Evolutionary conservation across 2,329 filamentous ascomycete species (phyloP).

Genomic region (Aspergillus pseudoviridinutans): DNA sequence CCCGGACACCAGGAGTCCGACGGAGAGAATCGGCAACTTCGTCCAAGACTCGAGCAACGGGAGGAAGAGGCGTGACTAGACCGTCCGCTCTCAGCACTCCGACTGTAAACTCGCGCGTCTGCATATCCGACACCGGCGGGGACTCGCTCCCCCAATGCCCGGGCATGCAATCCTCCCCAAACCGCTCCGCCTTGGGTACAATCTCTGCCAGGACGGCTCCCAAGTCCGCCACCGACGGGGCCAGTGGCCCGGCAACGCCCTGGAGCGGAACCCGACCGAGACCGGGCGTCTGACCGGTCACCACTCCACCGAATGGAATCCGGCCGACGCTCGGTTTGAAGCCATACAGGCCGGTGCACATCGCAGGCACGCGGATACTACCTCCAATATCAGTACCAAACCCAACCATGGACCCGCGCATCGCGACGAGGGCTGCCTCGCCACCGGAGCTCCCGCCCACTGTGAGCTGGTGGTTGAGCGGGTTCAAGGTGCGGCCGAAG

Average conservation of each 20-base stretch:
- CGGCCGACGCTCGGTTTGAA: constrained; percentile 48
- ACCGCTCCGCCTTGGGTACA: constrained; percentile 50
- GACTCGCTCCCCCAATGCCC: constrained; percentile 37
- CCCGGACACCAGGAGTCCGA: constrained; percentile 44
- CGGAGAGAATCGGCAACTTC: constrained; percentile 36
- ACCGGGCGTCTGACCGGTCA: constrained; percentile 44
- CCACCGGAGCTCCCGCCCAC: constrained; percentile 65
- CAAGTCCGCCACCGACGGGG: constrained; percentile 37
- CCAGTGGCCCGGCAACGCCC: constrained; percentile 42
- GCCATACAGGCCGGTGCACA: constrained; percentile 51
- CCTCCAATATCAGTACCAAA: constrained; percentile 59
- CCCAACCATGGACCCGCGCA: constrained; percentile 57
- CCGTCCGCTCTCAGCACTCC: constrained; percentile 41
- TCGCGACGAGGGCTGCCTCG: constrained; percentile 57
- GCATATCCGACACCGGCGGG: constrained; percentile 12
- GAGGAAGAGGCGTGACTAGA: constrained; percentile 37
- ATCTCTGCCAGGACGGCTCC: constrained; percentile 49
- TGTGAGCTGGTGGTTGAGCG: constrained; percentile 56
- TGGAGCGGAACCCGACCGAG: constrained; percentile 50
- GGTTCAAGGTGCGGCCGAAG: constrained; percentile 61
- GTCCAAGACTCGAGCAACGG: constrained; percentile 36
- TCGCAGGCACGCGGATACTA: constrained; percentile 45
- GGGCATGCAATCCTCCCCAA: constrained; percentile 46
- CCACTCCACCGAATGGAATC: constrained; percentile 51
- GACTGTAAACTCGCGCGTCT: constrained; percentile 33